Conservation (phyloP, 345 rosid genomes). For the Corchorus olitorius region DNA sequence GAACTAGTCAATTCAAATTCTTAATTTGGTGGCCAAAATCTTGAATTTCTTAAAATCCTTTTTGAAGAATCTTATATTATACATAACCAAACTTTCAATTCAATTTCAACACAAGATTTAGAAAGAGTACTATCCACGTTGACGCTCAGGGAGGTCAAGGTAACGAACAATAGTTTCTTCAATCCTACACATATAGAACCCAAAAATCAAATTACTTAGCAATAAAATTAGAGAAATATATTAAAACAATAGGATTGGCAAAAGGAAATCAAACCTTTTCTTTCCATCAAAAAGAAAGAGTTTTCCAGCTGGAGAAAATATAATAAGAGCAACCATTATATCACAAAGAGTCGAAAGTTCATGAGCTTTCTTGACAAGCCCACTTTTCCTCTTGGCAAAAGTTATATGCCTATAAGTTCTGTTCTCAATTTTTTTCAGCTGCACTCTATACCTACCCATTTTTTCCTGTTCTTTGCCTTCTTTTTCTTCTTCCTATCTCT, state of each 20-base stretch:
- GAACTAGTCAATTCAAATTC: too few species aligned
- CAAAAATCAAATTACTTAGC: neutral
- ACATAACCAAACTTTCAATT: too few species aligned
- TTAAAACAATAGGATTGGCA: neutral
- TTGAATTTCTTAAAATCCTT: too few species aligned
- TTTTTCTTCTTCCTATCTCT: neutral
- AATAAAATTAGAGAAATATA: neutral
- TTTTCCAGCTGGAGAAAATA: slow-evolving; percentile 37
- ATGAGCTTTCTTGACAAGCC: slow-evolving; percentile 40
- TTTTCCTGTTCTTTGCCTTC: neutral
- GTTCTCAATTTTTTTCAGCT: slow-evolving; percentile 27
- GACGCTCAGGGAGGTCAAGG: neutral
- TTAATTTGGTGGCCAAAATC: too few species aligned
- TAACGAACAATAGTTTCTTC: neutral
- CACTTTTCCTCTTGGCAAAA: slow-evolving; percentile 36
- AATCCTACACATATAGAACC: neutral
- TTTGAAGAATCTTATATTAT: too few species aligned
- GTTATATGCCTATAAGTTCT: slow-evolving; percentile 26
- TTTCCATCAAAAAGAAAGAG: slow-evolving; percentile 30
- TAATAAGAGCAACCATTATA: slow-evolving; percentile 26
- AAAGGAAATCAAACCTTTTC: slow-evolving; percentile 24
- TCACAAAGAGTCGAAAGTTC: slow-evolving; percentile 37
- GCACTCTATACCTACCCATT: slow-evolving; percentile 20
- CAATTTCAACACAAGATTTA: too few species aligned
- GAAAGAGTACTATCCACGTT: neutral